Evolutionary conservation across 768 basidiomycete genomes (phyloP).

Genomic region (Kwoniella europaea): DNA sequence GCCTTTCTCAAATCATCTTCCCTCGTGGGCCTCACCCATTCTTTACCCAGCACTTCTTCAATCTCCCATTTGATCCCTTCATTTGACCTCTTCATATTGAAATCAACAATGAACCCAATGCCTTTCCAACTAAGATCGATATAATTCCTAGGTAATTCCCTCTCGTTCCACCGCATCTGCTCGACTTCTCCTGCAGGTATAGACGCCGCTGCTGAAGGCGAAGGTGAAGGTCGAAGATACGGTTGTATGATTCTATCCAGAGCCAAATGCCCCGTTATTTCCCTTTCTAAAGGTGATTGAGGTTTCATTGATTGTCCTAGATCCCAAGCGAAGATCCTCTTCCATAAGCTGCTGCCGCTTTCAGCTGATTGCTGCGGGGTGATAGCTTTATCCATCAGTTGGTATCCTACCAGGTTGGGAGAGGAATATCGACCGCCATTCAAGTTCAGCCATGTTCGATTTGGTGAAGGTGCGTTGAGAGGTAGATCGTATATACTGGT

Average conservation of each 20-base stretch:
- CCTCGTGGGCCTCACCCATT: conserved; percentile 12
- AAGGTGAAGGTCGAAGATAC: neutral
- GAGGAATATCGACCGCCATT: conserved; percentile 33
- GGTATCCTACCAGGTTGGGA: conserved; percentile 35
- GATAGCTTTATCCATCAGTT: conserved; percentile 23
- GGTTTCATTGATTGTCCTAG: neutral
- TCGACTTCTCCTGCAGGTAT: neutral
- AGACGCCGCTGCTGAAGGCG: neutral
- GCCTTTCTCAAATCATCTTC: neutral
- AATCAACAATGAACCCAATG: conserved; percentile 34
- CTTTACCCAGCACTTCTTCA: conserved; percentile 19
- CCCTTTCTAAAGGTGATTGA: neutral
- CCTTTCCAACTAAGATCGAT: conserved; percentile 30
- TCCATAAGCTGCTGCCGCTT: neutral
- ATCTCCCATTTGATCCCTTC: conserved; percentile 34
- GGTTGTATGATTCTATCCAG: conserved; percentile 5
- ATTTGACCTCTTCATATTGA: conserved; percentile 27
- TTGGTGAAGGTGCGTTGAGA: conserved; percentile 19
- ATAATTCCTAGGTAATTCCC: conserved; percentile 23
- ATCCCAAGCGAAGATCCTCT: neutral
- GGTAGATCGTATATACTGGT: conserved; percentile 9
- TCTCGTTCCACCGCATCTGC: conserved; percentile 4
- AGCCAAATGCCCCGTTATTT: neutral
- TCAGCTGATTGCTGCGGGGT: neutral
- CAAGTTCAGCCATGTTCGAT: conserved; percentile 36